These are phyloP conservation scores for Candida hungchunana DNA, from an alignment of 805 yeast species.

Conservation along the genomic window DNA sequence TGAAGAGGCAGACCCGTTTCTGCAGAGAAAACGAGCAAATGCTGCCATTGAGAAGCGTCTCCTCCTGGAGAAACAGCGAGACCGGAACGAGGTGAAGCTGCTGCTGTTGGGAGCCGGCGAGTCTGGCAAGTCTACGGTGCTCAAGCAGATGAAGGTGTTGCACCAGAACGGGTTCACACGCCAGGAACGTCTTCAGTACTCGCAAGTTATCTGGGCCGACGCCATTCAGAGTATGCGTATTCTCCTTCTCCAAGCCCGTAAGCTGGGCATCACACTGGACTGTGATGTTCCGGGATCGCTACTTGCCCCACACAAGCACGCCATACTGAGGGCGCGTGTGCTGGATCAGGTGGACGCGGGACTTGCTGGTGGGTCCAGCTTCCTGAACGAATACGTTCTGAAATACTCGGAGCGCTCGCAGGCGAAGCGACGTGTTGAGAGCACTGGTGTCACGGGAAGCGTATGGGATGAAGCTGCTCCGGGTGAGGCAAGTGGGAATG, in stretches of 20 bases:
- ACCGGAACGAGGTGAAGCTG: slow-evolving; percentile 60
- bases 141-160: slow-evolving; percentile 80
- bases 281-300: slow-evolving; percentile 55
- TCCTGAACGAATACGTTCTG: slow-evolving; percentile 59
- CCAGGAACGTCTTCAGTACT: slow-evolving; percentile 74
- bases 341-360: slow-evolving; percentile 59
- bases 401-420: slow-evolving; percentile 56
- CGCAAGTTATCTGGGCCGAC: slow-evolving; percentile 91
- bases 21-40: slow-evolving; percentile 49
- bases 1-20: slow-evolving; percentile 47
- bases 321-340: slow-evolving; percentile 52
- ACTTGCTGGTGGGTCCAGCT: slow-evolving; percentile 61
- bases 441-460: slow-evolving; percentile 49
- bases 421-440: slow-evolving; percentile 43
- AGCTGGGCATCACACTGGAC: slow-evolving; percentile 56
- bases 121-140: slow-evolving; percentile 88
- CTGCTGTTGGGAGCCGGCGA: slow-evolving; percentile 92
- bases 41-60: slow-evolving; percentile 63
- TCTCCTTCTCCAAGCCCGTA: slow-evolving; percentile 71
- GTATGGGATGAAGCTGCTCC: slow-evolving; percentile 21
- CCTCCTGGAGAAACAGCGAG: slow-evolving; percentile 46
- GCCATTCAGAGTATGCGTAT: slow-evolving; percentile 79
- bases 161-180: slow-evolving; percentile 83
- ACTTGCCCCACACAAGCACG: slow-evolving; percentile 43
- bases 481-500: too few relatives aligned